A percentile compares a stretch with the other conserved stretches of the same genome.
Conservation (phyloP, 768 basidiomycete species). For the Lactifluus pinguis region DNA sequence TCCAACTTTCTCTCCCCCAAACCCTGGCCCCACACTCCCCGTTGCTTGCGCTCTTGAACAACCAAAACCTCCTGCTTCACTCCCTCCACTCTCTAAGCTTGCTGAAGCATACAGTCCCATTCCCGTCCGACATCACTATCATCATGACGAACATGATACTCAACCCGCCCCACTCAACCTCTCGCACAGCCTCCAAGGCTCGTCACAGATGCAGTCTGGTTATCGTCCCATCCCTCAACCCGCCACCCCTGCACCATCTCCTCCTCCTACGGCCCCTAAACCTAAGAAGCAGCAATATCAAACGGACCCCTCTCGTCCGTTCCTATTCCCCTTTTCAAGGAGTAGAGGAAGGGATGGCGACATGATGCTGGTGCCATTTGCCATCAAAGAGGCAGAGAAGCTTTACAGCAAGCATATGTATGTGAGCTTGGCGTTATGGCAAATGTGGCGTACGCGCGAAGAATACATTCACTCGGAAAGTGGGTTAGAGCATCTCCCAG, state of each 20-base stretch:
- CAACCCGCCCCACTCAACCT: constrained; percentile 34
- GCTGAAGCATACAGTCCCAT: constrained; percentile 90
- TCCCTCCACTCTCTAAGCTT: constrained; percentile 50
- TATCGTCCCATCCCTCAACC: constrained; percentile 51
- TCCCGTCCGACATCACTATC: constrained; percentile 89
- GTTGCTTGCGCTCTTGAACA: constrained; percentile 18
- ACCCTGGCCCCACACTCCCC: constrained; percentile 32
- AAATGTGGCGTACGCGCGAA: constrained; percentile 94
- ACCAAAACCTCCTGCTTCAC: constrained; percentile 20
- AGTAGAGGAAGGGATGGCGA: constrained; percentile 42
- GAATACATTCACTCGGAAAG: constrained; percentile 93
- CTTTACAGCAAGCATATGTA: constrained; percentile 89
- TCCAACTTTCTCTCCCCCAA: constrained; percentile 74
- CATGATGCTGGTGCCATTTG: constrained; percentile 77
- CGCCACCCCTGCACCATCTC: constrained; percentile 85
- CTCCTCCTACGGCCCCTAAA: constrained; percentile 65
- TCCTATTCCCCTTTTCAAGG: constrained; percentile 92
- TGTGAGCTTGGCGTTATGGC: constrained; percentile 76
- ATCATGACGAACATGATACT: constrained; percentile 64
- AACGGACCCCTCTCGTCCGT: constrained; percentile 90
- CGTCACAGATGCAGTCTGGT: constrained; percentile 30
- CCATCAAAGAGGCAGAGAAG: constrained; percentile 91
- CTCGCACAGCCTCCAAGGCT: constrained; percentile 25
- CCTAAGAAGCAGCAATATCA: constrained; percentile 99
- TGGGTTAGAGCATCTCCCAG: constrained; percentile 75